Conservation (phyloP, 108 stramenopile genomes). For the Poteriospumella lacustris region DNA sequence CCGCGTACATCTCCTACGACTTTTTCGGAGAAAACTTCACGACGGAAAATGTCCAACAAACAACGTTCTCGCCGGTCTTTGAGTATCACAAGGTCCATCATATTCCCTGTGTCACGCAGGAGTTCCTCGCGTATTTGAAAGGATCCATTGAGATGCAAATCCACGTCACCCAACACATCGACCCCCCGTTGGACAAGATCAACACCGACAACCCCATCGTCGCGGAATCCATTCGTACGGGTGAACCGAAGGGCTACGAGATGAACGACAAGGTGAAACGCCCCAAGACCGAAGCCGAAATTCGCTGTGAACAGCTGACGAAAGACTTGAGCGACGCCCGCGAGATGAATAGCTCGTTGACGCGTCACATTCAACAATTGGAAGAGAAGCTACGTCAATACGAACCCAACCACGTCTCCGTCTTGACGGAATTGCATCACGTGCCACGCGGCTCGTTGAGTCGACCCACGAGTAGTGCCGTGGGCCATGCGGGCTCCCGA, state of each 20-base stretch:
- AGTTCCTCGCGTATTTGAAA: slow-evolving; percentile 32
- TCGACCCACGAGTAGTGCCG: no score
- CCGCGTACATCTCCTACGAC: slow-evolving; percentile 32
- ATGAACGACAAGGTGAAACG: neutral
- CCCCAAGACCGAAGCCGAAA: neutral
- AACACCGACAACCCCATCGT: neutral
- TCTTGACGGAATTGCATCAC: no score
- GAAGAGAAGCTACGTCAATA: neutral
- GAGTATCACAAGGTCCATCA: slow-evolving; percentile 33
- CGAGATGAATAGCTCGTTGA: neutral
- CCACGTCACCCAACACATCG: slow-evolving; percentile 6
- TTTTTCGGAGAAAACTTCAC: slow-evolving; percentile 36
- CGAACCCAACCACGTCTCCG: no score
- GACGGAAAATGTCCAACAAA: slow-evolving; percentile 30
- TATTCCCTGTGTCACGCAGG: slow-evolving; percentile 32
- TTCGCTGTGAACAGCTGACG: neutral
- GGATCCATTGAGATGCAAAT: neutral
- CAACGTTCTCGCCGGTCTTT: slow-evolving; percentile 28
- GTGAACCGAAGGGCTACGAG: slow-evolving; percentile 18
- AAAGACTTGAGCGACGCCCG: neutral
- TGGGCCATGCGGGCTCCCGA: no score
- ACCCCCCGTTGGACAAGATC: neutral
- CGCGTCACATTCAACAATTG: neutral
- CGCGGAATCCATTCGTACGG: neutral
- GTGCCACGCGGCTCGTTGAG: no score